Evolutionary conservation across 176 grass and related monocot genomes (phyloP), one percentile per base, ranked within the genome.

Genomic region (Pontederia paniculata): DNA sequence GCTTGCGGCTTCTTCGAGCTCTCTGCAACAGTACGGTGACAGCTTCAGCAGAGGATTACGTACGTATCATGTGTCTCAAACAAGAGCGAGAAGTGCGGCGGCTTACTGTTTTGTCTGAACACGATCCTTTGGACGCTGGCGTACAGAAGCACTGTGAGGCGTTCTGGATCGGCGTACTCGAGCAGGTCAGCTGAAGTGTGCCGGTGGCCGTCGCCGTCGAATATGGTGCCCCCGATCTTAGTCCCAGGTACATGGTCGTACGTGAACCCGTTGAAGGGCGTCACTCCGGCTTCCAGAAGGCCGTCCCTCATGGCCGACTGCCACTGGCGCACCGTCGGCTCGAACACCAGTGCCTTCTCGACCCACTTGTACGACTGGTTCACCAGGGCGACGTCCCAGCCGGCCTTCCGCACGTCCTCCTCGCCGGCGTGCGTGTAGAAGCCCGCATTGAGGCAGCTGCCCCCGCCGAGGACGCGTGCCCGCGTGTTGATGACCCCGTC

Each of bases 401-500:
- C 80, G 58, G 21, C 21, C 12, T 25, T 37, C 56, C 10, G 51
- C 52, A 5, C 48, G 41, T 72, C 88, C 88, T 80, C 88, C 54
- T 73, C 70, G 77, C 83, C 88, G 59, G 88, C 88, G 12, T 83
- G 64, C 58, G 79, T 78, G 67, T 88, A 94, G 83, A 94, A 94
- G 57, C 88, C 88, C 1, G 88, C 88, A 62, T 94, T 94, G 65
- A 94, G 83, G 62, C 88, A 88, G 53, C 80, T 87, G 1, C 88
- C 88, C 0, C 88, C 88, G 14, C 88, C 88, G 62, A 94, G 55
- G 17, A 94, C 83, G 57, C 83, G 72, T 10, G 88, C 88, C 18
- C 88, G 62, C 45, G 88, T 72, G 48, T 94, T 94, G 78, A 94
- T 88, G 76, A 94, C 88, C 5, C 88, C 88, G 19, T 94, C 88